phyloP scores from a whole-genome alignment of 495 filamentous ascomycete species.

The Talaromyces proteolyticus region DNA sequence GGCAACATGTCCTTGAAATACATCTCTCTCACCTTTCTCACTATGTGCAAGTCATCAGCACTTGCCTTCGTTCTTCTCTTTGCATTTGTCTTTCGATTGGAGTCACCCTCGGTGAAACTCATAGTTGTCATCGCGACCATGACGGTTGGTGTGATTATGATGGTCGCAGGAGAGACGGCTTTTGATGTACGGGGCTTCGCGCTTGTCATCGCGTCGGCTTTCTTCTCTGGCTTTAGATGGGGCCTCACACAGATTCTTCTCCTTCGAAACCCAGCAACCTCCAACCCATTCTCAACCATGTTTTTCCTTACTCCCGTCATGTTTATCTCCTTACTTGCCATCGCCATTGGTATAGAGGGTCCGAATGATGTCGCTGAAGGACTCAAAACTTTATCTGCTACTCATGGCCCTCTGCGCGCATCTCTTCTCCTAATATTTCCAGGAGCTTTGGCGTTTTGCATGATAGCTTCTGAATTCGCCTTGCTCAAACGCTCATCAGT shows the following conservation, averaged over 20 bases:
- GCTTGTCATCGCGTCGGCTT: slow-evolving; percentile 85
- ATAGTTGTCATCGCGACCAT: slow-evolving; percentile 85
- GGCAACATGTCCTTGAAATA: slow-evolving; percentile 95
- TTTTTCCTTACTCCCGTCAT: slow-evolving; percentile 96
- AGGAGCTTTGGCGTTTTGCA: slow-evolving; percentile 85
- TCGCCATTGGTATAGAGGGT: slow-evolving; percentile 86
- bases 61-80: slow-evolving; percentile 94
- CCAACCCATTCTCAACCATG: slow-evolving; percentile 94
- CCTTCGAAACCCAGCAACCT: slow-evolving; percentile 88
- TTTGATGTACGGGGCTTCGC: slow-evolving; percentile 87
- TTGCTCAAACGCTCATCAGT: slow-evolving; percentile 92
- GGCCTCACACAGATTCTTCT: slow-evolving; percentile 93
- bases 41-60: slow-evolving; percentile 98
- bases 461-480: slow-evolving; percentile 96
- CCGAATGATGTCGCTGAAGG: slow-evolving; percentile 57
- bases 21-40: slow-evolving; percentile 95
- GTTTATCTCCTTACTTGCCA: slow-evolving; percentile 75
- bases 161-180: slow-evolving; percentile 94
- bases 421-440: slow-evolving; percentile 75
- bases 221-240: slow-evolving; percentile 97
- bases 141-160: slow-evolving; percentile 96
- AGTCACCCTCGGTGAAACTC: slow-evolving; percentile 78
- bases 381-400: slow-evolving; percentile 51
- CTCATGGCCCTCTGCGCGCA: slow-evolving; percentile 57
- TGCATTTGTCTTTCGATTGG: slow-evolving; percentile 90